These are phyloP conservation scores for Berberis vulgaris DNA, from an alignment of 164 flowering plant genomes.

Conservation along the genomic window DNA sequence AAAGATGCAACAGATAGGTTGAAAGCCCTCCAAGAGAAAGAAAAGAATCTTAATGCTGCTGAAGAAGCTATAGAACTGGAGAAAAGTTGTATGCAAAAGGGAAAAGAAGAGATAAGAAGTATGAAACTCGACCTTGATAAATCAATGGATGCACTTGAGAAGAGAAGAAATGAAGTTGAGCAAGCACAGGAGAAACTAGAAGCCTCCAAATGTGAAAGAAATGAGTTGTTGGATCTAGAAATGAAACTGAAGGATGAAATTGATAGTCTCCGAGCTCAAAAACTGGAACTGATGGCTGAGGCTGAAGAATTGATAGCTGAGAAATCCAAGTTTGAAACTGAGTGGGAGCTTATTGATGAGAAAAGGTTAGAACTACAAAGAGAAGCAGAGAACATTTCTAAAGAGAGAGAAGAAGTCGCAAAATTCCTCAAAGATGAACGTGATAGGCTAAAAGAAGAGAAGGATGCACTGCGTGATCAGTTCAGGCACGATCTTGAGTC, in stretches of 20 bases:
- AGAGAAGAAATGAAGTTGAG: slow-evolving; percentile 40
- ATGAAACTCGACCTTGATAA: slow-evolving; percentile 41
- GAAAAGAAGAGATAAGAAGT: slow-evolving; percentile 41
- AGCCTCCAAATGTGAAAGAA: slow-evolving; percentile 53
- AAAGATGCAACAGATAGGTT: slow-evolving; percentile 40
- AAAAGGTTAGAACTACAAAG: slow-evolving; percentile 57
- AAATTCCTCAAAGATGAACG: slow-evolving; percentile 73
- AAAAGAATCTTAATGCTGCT: slow-evolving; percentile 31
- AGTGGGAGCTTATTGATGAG: slow-evolving; percentile 90
- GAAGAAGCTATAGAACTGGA: slow-evolving; percentile 44
- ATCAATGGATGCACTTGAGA: slow-evolving; percentile 40
- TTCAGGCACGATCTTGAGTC: slow-evolving; percentile 54
- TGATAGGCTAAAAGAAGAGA: slow-evolving; percentile 58
- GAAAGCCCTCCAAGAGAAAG: slow-evolving; percentile 43
- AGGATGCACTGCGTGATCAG: slow-evolving; percentile 49
- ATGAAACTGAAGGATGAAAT: slow-evolving; percentile 81
- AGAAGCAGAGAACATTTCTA: slow-evolving; percentile 57
- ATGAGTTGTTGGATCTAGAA: slow-evolving; percentile 56
- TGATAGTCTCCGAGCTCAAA: slow-evolving; percentile 67
- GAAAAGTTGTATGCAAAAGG: slow-evolving; percentile 35
- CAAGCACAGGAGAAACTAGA: slow-evolving; percentile 46
- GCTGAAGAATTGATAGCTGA: slow-evolving; percentile 65
- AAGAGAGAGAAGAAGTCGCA: slow-evolving; percentile 43
- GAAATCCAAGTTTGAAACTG: slow-evolving; percentile 80
- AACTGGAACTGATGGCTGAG: slow-evolving; percentile 51